These are phyloP conservation scores for Cyclotella choctawhatcheeana DNA, from an alignment of 108 stramenopile species.

Conservation along the genomic window DNA sequence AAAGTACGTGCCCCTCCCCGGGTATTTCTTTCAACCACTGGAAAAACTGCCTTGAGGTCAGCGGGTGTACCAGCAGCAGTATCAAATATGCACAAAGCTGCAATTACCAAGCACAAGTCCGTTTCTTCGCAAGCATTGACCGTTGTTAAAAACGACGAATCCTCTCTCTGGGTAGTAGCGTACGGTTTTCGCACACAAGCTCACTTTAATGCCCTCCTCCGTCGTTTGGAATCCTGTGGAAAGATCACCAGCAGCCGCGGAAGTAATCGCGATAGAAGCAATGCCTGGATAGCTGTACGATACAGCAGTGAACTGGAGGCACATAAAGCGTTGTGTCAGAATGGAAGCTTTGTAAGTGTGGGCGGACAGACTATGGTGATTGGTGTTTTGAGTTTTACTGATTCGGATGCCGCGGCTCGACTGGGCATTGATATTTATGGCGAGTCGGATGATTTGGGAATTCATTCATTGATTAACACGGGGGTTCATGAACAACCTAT, in stretches of 20 bases:
- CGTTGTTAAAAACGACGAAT: constrained; percentile 10
- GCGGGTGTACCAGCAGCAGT: background rate
- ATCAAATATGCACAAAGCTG: background rate
- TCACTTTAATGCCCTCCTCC: constrained; percentile 33
- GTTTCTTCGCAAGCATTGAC: constrained; percentile 4
- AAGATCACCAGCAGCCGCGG: constrained; percentile 27
- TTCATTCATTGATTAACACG: background rate
- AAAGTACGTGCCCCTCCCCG: constrained; percentile 18
- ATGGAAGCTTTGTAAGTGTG: constrained; percentile 27
- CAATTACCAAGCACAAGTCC: background rate
- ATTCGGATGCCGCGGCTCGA: constrained; percentile 5
- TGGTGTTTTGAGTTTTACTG: constrained; percentile 22
- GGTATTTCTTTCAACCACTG: background rate
- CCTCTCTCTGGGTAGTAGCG: constrained; percentile 35
- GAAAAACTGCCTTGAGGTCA: background rate
- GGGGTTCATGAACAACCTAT: background rate
- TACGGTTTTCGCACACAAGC: constrained; percentile 36
- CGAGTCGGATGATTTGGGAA: background rate
- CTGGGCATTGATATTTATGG: constrained; percentile 22
- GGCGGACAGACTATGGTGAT: constrained; percentile 24
- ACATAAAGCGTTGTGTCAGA: constrained; percentile 35
- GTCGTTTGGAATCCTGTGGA: constrained; percentile 18
- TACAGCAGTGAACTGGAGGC: constrained; percentile 27
- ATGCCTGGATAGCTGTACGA: constrained; percentile 34
- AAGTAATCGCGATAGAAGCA: constrained; percentile 11